Conservation (phyloP, 805 yeast genomes). For the Candida silvicultrix region DNA sequence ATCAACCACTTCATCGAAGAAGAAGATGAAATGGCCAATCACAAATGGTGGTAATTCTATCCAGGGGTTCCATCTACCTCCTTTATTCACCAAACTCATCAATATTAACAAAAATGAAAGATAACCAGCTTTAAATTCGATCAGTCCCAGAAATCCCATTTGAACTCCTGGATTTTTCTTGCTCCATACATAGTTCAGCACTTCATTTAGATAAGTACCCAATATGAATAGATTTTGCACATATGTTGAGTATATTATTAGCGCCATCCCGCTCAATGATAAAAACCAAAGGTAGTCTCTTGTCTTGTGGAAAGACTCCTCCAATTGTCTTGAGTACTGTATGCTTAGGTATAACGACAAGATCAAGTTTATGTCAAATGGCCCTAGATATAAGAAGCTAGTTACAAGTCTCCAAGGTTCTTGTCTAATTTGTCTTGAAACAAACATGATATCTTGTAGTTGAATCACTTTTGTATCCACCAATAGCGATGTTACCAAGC, state of each 20-base stretch:
- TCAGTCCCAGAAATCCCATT: conserved; percentile 7
- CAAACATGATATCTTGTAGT: conserved; percentile 6
- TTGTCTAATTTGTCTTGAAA: conserved; percentile 6
- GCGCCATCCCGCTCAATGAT: conserved; percentile 2
- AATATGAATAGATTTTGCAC: conserved; percentile 2
- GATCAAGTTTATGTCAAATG: conserved; percentile 8
- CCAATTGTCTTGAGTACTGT: conserved; percentile 10
- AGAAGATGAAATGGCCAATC: conserved; percentile 18
- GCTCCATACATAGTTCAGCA: conserved; percentile 14
- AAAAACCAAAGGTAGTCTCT: conserved; percentile 17
- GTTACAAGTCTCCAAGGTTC: conserved; percentile 19
- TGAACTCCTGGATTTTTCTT: conserved; percentile 13
- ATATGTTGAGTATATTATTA: conserved; percentile 7
- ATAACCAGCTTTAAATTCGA: conserved; percentile 12
- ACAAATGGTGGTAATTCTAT: conserved; percentile 5
- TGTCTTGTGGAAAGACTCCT: conserved; percentile 4
- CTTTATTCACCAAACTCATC: not conserved
- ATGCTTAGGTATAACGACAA: conserved; percentile 3
- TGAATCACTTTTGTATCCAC: conserved; percentile 7
- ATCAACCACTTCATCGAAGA: conserved; percentile 13
- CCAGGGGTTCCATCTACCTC: not conserved
- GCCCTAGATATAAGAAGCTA: conserved; percentile 13
- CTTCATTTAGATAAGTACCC: conserved; percentile 6
- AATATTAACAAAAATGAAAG: conserved; percentile 5
- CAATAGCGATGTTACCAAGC: conserved; percentile 8